Conservation (phyloP, 805 yeast species). For the Nematodospora valgi region DNA sequence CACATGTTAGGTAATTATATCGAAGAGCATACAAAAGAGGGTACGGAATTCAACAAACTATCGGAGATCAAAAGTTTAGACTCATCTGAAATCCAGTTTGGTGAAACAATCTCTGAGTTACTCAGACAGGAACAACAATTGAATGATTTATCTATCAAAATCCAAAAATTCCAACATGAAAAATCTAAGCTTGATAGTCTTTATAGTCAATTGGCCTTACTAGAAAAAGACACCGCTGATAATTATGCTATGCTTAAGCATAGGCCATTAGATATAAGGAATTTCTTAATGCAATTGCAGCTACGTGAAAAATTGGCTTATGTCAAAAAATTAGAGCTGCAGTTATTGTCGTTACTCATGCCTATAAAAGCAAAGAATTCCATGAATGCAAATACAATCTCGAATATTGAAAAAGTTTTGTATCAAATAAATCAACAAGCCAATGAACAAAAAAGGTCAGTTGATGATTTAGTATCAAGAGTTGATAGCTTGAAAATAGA, state of each 20-base stretch:
- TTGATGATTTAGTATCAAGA: constrained; percentile 13
- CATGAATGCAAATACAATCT: constrained; percentile 15
- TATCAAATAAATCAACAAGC: constrained; percentile 24
- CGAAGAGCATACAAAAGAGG: constrained; percentile 8
- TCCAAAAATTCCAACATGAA: constrained; percentile 15
- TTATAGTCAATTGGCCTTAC: constrained; percentile 22
- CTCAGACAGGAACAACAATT: background rate
- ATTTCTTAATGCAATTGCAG: constrained; percentile 19
- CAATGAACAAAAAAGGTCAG: constrained; percentile 11
- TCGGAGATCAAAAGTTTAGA: too few relatives aligned
- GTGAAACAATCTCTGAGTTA: background rate
- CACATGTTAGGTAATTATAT: constrained; percentile 12
- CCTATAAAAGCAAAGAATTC: constrained; percentile 29
- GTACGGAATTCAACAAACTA: too few relatives aligned
- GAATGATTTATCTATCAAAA: constrained; percentile 4
- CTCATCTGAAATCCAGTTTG: background rate
- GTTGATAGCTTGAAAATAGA: constrained; percentile 6
- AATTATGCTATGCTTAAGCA: constrained; percentile 11
- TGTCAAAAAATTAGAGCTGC: constrained; percentile 20
- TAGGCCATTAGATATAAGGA: constrained; percentile 30
- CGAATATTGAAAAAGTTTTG: constrained; percentile 26
- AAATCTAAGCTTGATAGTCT: constrained; percentile 23
- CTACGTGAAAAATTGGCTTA: constrained; percentile 25
- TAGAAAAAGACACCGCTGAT: constrained; percentile 10
- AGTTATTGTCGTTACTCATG: constrained; percentile 23